phyloP scores from a whole-genome alignment of 495 filamentous ascomycete species.

The Usnea hakonensis region DNA sequence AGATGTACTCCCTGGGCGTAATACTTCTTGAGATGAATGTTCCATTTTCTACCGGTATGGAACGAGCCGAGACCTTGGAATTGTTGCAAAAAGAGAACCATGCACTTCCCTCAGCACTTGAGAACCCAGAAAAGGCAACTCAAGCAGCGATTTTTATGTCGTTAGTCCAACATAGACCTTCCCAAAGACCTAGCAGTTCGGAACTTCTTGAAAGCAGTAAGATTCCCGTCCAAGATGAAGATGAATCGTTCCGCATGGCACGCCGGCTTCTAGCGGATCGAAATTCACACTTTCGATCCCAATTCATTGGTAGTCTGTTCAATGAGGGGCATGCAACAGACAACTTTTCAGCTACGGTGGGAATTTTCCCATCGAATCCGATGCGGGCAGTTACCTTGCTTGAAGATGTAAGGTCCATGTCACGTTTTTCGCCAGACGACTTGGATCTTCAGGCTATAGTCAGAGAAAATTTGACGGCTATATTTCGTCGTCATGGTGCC shows the following conservation, averaged over 20 bases:
- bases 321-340: neutral
- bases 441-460: slow-evolving; percentile 66
- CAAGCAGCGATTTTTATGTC: slow-evolving; percentile 72
- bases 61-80: slow-evolving; percentile 69
- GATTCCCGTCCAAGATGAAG: slow-evolving; percentile 83
- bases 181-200: slow-evolving; percentile 71
- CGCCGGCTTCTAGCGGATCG: slow-evolving; percentile 73
- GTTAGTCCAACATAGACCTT: slow-evolving; percentile 71
- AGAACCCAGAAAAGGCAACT: slow-evolving; percentile 61
- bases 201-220: slow-evolving; percentile 84
- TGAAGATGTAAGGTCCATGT: slow-evolving; percentile 18
- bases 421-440: slow-evolving; percentile 38
- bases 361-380: neutral
- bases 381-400: slow-evolving; percentile 18
- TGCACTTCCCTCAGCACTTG: slow-evolving; percentile 64
- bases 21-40: slow-evolving; percentile 99
- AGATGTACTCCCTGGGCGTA: slow-evolving; percentile 90
- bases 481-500: slow-evolving; percentile 89
- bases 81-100: slow-evolving; percentile 61
- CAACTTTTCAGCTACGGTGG: neutral
- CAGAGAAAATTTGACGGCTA: slow-evolving; percentile 63
- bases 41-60: slow-evolving; percentile 74
- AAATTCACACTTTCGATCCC: slow-evolving; percentile 79
- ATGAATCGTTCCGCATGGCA: slow-evolving; percentile 76
- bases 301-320: slow-evolving; percentile 60